Percentiles rank a stretch among this genome's conserved stretches.
Evolutionary conservation across 495 filamentous ascomycete species (phyloP).

Genomic region (Daldinia loculata): DNA sequence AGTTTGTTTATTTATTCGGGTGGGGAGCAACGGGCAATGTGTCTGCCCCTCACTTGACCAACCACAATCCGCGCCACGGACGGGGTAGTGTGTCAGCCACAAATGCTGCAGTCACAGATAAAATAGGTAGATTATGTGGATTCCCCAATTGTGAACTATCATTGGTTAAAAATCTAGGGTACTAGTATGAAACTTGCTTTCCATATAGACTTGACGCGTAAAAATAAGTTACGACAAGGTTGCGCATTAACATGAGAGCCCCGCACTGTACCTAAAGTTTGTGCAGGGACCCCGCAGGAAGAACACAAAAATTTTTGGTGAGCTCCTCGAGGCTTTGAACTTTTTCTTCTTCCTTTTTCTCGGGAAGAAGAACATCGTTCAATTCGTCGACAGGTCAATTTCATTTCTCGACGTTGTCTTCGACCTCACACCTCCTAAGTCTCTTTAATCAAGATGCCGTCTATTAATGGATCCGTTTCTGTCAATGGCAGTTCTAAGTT

Average conservation of each 20-base stretch:
- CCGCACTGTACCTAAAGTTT: conserved; percentile 21
- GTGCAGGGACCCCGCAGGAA: conserved; percentile 27
- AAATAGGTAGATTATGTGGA: neutral
- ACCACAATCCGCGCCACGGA: conserved; percentile 4
- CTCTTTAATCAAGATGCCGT: conserved; percentile 31
- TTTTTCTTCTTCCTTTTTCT: conserved; percentile 62
- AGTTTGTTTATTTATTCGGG: conserved; percentile 52
- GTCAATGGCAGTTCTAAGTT: conserved; percentile 50
- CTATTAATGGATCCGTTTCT: conserved; percentile 42
- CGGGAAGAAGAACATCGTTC: conserved; percentile 66
- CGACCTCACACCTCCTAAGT: conserved; percentile 42
- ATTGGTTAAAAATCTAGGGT: neutral
- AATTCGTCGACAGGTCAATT: conserved; percentile 59
- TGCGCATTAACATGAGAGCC: conserved; percentile 9
- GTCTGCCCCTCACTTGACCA: conserved; percentile 33
- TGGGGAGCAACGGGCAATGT: conserved; percentile 38
- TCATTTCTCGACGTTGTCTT: conserved; percentile 49
- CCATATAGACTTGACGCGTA: neutral
- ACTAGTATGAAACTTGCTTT: neutral
- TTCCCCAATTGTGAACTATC: neutral
- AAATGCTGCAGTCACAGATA: neutral
- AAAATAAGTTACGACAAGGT: neutral
- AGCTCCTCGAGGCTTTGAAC: conserved; percentile 27
- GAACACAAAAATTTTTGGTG: conserved; percentile 35
- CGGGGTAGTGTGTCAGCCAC: neutral